phyloP scores from a whole-genome alignment of 805 yeast genomes.

The Candida anglica region DNA sequence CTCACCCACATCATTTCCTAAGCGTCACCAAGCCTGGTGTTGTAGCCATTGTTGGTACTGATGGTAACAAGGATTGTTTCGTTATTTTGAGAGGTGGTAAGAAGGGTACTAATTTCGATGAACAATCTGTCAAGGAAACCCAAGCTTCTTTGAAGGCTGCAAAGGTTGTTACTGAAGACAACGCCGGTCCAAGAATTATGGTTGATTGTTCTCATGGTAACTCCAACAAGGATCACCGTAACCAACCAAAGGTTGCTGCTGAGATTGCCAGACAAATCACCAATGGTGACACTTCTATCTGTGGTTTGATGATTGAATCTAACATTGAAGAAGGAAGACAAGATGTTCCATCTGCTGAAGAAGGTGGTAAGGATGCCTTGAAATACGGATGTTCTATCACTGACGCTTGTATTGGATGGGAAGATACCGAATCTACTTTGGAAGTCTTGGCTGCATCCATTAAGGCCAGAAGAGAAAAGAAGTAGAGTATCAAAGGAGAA shows the following conservation, averaged over 20 bases:
- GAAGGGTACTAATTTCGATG: constrained; percentile 85
- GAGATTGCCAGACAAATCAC: constrained; percentile 74
- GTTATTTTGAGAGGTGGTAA: constrained; percentile 96
- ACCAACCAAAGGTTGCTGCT: constrained; percentile 87
- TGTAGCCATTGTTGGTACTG: constrained; percentile 93
- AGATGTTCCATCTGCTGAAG: constrained; percentile 65
- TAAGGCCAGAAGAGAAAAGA: constrained; percentile 57
- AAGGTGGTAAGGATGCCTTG: constrained; percentile 67
- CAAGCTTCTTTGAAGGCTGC: constrained; percentile 54
- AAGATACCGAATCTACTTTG: constrained; percentile 71
- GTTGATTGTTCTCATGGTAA: constrained; percentile 98
- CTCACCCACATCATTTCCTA: constrained; percentile 90
- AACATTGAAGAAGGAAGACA: constrained; percentile 92
- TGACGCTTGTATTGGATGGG: constrained; percentile 97
- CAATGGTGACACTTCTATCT: constrained; percentile 68
- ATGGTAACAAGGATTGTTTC: constrained; percentile 88
- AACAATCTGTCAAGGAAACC: constrained; percentile 64
- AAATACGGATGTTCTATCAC: constrained; percentile 94
- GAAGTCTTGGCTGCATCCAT: constrained; percentile 75
- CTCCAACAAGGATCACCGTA: constrained; percentile 83
- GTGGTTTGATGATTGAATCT: constrained; percentile 97
- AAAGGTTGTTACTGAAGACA: constrained; percentile 41
- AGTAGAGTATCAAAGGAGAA: neutral
- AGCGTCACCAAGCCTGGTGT: constrained; percentile 95
- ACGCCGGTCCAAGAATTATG: constrained; percentile 70